These are phyloP conservation scores for Fulvia fulva DNA, from an alignment of 2,329 filamentous ascomycete genomes.

Conservation along the genomic window DNA sequence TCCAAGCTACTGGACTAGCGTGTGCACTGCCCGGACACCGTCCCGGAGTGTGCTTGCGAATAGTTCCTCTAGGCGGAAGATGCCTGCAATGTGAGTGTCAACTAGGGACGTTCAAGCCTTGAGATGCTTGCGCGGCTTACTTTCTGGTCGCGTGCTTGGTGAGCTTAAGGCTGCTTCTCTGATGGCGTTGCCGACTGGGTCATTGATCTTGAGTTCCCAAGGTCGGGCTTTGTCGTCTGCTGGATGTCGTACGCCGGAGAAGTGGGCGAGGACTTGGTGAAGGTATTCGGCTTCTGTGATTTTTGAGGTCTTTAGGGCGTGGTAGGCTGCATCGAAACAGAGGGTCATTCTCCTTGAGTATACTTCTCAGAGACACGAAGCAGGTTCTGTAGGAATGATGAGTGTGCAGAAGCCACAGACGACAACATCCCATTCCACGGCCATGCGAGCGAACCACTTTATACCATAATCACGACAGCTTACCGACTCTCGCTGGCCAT, in stretches of 20 bases:
- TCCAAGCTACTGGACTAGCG: slow-evolving; percentile 1
- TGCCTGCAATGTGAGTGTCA: not conserved
- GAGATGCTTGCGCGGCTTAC: not conserved
- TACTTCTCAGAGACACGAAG: no score
- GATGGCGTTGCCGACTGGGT: slow-evolving; percentile 20
- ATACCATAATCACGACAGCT: not conserved
- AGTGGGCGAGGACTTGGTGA: slow-evolving; percentile 16
- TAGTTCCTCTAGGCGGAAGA: slow-evolving; percentile 5
- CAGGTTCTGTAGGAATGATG: not conserved
- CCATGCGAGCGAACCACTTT: not conserved
- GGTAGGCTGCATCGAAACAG: slow-evolving; percentile 20
- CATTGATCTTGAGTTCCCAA: slow-evolving; percentile 16
- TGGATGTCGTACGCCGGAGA: slow-evolving; percentile 12
- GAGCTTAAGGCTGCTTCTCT: slow-evolving; percentile 14
- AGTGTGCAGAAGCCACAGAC: not conserved
- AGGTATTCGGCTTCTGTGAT: slow-evolving; percentile 16
- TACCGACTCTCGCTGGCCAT: not conserved
- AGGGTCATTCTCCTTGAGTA: slow-evolving; percentile 12
- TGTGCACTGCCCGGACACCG: slow-evolving; percentile 7
- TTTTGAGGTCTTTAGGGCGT: slow-evolving; percentile 8
- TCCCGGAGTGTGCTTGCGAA: slow-evolving; percentile 11
- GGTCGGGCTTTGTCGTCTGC: slow-evolving; percentile 9
- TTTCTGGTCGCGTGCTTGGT: slow-evolving; percentile 3
- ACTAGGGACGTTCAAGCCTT: not conserved
- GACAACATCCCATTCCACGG: not conserved